Evolutionary conservation across 2,329 filamentous ascomycete species (phyloP).

Genomic region (Hypocreales sp.): DNA sequence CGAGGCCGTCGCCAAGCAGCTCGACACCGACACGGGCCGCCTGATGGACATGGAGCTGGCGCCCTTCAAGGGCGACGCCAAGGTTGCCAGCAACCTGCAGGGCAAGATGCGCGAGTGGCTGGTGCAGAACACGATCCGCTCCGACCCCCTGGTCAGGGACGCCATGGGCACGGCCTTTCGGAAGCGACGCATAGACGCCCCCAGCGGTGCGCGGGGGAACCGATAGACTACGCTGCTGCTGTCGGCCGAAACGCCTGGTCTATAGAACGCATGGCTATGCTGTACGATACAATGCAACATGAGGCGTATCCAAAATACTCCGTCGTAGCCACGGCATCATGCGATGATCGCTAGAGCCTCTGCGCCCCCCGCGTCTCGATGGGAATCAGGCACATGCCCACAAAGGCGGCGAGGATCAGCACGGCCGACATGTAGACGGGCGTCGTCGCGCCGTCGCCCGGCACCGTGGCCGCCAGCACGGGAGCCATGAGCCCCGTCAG

Average conservation of each 20-base stretch:
- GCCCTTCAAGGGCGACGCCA: constrained; percentile 62
- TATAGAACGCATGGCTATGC: too few species aligned
- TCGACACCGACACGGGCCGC: constrained; percentile 54
- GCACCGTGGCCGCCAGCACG: constrained; percentile 46
- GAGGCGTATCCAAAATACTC: too few species aligned
- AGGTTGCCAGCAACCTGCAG: constrained; percentile 40
- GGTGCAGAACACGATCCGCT: constrained; percentile 69
- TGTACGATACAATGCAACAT: too few species aligned
- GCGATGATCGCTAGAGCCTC: constrained; percentile 33
- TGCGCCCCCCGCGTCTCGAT: constrained; percentile 48
- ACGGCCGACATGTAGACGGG: constrained; percentile 42
- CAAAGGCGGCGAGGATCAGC: constrained; percentile 42
- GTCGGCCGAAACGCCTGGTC: too few species aligned
- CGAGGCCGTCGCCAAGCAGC: constrained; percentile 37
- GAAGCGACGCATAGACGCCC: constrained; percentile 45
- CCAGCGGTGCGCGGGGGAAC: constrained; percentile 41
- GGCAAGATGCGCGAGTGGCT: constrained; percentile 72
- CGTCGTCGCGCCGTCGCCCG: constrained; percentile 38
- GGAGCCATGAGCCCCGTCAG: constrained; percentile 53
- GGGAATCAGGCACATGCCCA: constrained; percentile 43
- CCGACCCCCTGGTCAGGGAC: constrained; percentile 67
- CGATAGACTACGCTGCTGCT: too few species aligned
- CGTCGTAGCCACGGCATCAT: too few species aligned
- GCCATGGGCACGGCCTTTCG: constrained; percentile 56
- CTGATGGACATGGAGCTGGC: constrained; percentile 65